Evolutionary conservation across 2,329 filamentous ascomycete species (phyloP).

Genomic region (Penicillium sp.): DNA sequence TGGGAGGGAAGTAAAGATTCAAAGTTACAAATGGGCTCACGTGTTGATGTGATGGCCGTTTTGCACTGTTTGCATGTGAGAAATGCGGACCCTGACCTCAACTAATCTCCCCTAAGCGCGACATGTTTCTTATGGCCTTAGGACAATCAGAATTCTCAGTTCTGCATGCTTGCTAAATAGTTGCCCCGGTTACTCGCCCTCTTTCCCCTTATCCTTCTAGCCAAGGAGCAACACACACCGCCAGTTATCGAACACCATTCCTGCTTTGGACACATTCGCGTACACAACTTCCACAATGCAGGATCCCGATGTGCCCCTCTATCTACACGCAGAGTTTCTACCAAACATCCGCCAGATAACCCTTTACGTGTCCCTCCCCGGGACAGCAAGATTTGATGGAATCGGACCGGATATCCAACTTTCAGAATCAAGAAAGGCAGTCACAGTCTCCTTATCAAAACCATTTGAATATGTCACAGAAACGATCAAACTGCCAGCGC

Average conservation of each 20-base stretch:
- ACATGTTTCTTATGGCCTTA: not conserved
- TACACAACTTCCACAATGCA: slow-evolving; percentile 1
- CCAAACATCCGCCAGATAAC: slow-evolving; percentile 61
- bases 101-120: not conserved
- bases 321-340: slow-evolving; percentile 60
- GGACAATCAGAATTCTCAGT: not conserved
- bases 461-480: slow-evolving; percentile 25
- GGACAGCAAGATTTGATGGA: slow-evolving; percentile 6
- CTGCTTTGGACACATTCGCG: not conserved
- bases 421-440: slow-evolving; percentile 35
- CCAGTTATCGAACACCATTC: not conserved
- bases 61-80: slow-evolving; percentile 14
- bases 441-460: slow-evolving; percentile 38
- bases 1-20: not conserved
- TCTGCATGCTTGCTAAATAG: not conserved
- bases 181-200: not conserved
- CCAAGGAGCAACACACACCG: not conserved
- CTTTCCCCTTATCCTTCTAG: not conserved
- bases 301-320: slow-evolving; percentile 22
- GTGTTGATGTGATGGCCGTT: not conserved
- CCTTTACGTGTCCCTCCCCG: slow-evolving; percentile 52
- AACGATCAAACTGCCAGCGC: slow-evolving; percentile 51
- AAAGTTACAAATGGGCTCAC: not conserved
- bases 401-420: slow-evolving; percentile 28
- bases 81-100: not conserved